Evolutionary conservation across 345 rosid genomes (phyloP).

Genomic region (Citrus medica): DNA sequence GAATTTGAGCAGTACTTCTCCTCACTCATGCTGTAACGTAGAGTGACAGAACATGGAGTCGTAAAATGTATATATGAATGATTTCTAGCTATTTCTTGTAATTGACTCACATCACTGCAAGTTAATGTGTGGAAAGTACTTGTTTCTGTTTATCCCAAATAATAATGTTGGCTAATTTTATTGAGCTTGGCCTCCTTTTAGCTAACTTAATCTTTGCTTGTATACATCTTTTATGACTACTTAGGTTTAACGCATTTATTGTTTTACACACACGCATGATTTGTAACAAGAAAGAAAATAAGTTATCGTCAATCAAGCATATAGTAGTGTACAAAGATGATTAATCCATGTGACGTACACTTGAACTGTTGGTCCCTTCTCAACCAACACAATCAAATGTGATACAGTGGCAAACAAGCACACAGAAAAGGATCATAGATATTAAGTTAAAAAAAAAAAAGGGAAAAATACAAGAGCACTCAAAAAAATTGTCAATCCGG

Average conservation of each 20-base stretch:
- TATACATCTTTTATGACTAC: neutral
- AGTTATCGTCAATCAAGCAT: neutral
- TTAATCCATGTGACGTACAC: neutral
- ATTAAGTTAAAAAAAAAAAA: neutral
- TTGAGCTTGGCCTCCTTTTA: neutral
- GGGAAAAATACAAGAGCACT: neutral
- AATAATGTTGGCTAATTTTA: constrained; percentile 5
- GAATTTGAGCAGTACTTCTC: constrained; percentile 93
- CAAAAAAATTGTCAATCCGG: neutral
- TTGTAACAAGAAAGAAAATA: no score
- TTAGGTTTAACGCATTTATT: no score
- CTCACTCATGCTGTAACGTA: constrained; percentile 58
- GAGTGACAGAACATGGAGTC: neutral
- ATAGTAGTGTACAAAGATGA: neutral
- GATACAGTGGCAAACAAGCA: neutral
- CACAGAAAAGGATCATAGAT: neutral
- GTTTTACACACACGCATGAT: no score
- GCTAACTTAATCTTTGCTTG: constrained; percentile 10
- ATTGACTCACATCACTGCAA: neutral
- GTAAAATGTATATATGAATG: neutral
- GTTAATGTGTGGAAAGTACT: neutral
- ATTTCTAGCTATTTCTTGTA: neutral
- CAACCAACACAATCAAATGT: neutral
- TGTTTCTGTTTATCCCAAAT: neutral
- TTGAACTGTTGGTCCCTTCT: neutral